Evolutionary conservation across 495 filamentous ascomycete species (phyloP).

Genomic region (Neurospora hispaniola): DNA sequence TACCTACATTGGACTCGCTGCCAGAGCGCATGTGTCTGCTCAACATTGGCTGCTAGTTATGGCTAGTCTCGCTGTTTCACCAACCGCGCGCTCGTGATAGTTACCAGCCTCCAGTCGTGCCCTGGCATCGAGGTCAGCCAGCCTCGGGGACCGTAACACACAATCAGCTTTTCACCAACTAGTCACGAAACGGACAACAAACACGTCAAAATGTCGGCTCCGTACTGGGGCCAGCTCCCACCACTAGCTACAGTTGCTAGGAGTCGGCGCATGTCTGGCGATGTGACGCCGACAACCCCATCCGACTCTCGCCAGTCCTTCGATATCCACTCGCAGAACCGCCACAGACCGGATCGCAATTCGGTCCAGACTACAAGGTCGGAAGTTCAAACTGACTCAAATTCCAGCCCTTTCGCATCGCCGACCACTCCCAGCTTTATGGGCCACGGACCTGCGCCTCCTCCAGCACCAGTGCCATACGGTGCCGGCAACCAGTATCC

Average conservation of each 20-base stretch:
- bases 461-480: slow-evolving; percentile 39
- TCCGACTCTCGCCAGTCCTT: slow-evolving; percentile 30
- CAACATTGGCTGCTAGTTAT: slow-evolving; percentile 28
- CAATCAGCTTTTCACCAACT: background rate
- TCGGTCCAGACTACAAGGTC: slow-evolving; percentile 36
- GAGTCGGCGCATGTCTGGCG: slow-evolving; percentile 32
- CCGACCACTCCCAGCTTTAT: slow-evolving; percentile 38
- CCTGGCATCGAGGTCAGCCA: background rate
- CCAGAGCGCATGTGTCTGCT: slow-evolving; percentile 35
- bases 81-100: background rate
- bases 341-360: slow-evolving; percentile 27
- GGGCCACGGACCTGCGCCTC: slow-evolving; percentile 35
- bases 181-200: slow-evolving; percentile 14
- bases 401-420: slow-evolving; percentile 39
- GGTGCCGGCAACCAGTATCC: slow-evolving; percentile 31
- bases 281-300: slow-evolving; percentile 18
- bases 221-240: slow-evolving; percentile 34
- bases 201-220: slow-evolving; percentile 28
- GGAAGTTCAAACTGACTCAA: slow-evolving; percentile 39
- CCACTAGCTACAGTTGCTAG: slow-evolving; percentile 16
- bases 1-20: slow-evolving; percentile 12
- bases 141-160: background rate
- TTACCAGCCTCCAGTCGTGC: slow-evolving; percentile 1
- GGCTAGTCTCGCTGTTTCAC: background rate
- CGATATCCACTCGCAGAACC: slow-evolving; percentile 25